These are phyloP conservation scores for Hansenula lynferdii DNA, from an alignment of 1,139 yeast species.

Conservation along the genomic window DNA sequence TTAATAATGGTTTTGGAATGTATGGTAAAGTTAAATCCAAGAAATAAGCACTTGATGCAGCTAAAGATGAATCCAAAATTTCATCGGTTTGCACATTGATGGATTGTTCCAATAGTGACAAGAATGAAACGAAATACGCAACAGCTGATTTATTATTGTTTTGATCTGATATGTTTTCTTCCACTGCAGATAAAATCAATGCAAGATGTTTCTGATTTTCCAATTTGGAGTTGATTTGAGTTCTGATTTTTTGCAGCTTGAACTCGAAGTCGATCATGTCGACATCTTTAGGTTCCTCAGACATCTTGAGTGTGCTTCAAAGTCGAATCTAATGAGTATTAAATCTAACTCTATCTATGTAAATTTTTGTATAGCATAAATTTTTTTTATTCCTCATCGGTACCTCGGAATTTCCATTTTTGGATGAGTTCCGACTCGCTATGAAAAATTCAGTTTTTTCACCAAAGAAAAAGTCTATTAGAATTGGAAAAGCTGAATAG, in stretches of 20 bases:
- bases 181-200: constrained; percentile 79
- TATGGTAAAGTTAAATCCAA: constrained; percentile 77
- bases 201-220: constrained; percentile 81
- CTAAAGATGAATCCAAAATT: constrained; percentile 55
- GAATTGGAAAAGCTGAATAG: too few relatives aligned
- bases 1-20: constrained; percentile 63
- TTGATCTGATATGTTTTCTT: constrained; percentile 80
- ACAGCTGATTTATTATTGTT: constrained; percentile 54
- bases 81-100: constrained; percentile 46
- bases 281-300: constrained; percentile 40
- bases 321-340: background rate
- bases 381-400: constrained; percentile 16
- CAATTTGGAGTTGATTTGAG: constrained; percentile 67
- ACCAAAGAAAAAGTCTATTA: too few relatives aligned
- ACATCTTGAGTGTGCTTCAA: background rate
- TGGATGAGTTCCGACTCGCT: background rate
- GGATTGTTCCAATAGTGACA: constrained; percentile 77
- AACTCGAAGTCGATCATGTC: constrained; percentile 59
- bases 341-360: background rate
- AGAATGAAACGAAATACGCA: constrained; percentile 79
- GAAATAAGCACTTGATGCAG: constrained; percentile 74
- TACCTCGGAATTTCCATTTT: constrained; percentile 4
- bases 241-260: constrained; percentile 63
- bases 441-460: too few relatives aligned
- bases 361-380: constrained; percentile 2